Evolutionary conservation across 1,139 yeast genomes (phyloP).

Genomic region (Candida albicans): DNA sequence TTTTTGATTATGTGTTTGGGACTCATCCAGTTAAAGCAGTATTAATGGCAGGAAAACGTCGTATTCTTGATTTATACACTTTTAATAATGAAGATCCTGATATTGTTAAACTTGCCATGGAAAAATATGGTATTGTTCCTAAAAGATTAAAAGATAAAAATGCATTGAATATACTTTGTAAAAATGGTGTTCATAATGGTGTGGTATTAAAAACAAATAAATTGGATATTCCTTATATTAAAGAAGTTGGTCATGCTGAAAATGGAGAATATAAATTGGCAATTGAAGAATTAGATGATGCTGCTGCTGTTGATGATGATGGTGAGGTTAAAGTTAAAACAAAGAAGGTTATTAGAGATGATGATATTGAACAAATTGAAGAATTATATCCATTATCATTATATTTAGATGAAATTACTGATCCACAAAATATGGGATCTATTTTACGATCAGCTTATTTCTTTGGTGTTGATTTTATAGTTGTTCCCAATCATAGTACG

Average conservation of each 20-base stretch:
- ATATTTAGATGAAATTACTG: constrained; percentile 79
- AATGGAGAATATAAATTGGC: constrained; percentile 30
- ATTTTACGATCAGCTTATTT: constrained; percentile 79
- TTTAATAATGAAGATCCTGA: constrained; percentile 40
- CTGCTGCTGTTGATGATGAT: no score
- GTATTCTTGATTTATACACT: constrained; percentile 51
- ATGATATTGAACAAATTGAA: constrained; percentile 22
- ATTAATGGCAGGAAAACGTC: constrained; percentile 55
- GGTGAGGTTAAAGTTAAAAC: constrained; percentile 15
- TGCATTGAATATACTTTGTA: constrained; percentile 59
- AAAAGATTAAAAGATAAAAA: constrained; percentile 49
- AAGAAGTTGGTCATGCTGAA: constrained; percentile 31
- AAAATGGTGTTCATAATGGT: constrained; percentile 81
- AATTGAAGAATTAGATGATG: constrained; percentile 9
- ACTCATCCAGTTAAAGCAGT: constrained; percentile 76
- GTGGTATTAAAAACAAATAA: constrained; percentile 70
- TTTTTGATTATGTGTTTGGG: constrained; percentile 73
- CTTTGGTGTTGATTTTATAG: constrained; percentile 80
- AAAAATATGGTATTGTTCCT: constrained; percentile 41
- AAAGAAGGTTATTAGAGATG: constrained; percentile 18
- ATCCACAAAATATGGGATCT: constrained; percentile 91
- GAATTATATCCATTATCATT: constrained; percentile 63
- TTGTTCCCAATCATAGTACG: constrained; percentile 68
- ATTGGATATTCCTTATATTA: constrained; percentile 44
- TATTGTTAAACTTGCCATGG: constrained; percentile 47